phyloP scores from a whole-genome alignment of 768 basidiomycete genomes.

The Pleurotus sapidus region DNA sequence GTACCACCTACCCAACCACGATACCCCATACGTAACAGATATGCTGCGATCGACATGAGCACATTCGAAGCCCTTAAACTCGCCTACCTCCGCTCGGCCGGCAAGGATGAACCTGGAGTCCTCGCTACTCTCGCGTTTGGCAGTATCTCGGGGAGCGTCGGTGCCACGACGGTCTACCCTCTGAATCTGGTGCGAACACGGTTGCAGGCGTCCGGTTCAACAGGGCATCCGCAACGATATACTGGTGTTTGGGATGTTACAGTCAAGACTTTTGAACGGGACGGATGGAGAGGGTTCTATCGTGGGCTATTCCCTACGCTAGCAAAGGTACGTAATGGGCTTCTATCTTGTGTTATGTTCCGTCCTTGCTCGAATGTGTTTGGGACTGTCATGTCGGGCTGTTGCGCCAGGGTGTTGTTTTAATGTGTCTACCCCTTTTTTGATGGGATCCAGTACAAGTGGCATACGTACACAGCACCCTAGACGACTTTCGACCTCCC shows the following conservation, averaged over 20 bases:
- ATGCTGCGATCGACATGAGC: slow-evolving; percentile 96
- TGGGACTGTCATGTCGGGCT: too few relatives aligned
- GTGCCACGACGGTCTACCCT: slow-evolving; percentile 92
- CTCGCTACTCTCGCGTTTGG: slow-evolving; percentile 88
- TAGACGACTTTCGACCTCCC: not conserved
- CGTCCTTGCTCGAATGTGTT: too few relatives aligned
- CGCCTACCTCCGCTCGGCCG: slow-evolving; percentile 83
- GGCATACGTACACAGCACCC: too few relatives aligned
- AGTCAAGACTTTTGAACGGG: slow-evolving; percentile 72
- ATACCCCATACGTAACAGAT: slow-evolving; percentile 37
- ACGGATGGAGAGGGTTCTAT: slow-evolving; percentile 95
- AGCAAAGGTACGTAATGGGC: slow-evolving; percentile 63
- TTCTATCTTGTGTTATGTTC: not conserved
- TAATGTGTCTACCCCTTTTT: too few relatives aligned
- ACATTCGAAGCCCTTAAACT: slow-evolving; percentile 96
- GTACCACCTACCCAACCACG: not conserved
- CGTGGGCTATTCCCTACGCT: slow-evolving; percentile 88
- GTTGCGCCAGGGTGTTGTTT: too few relatives aligned
- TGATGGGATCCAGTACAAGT: too few relatives aligned
- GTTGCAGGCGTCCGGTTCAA: slow-evolving; percentile 93
- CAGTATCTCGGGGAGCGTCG: slow-evolving; percentile 89
- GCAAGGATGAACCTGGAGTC: slow-evolving; percentile 86
- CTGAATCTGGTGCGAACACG: slow-evolving; percentile 91
- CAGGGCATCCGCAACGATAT: slow-evolving; percentile 91
- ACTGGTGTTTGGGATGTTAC: slow-evolving; percentile 86